phyloP scores from a whole-genome alignment of 2,329 filamentous ascomycete species.

The Botryosphaeria dothidea region DNA sequence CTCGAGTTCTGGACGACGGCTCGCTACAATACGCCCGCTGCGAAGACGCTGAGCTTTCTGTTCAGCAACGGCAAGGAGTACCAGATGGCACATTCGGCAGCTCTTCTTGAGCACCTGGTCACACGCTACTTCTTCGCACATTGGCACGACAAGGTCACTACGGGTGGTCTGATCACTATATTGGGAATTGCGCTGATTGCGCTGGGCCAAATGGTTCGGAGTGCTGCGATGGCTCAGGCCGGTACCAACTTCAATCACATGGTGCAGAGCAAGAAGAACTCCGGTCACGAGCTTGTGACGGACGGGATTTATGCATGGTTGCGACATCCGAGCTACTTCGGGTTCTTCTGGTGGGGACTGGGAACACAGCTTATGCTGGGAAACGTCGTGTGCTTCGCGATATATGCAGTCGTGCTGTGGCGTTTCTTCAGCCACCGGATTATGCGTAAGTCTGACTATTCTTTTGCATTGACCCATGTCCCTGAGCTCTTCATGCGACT shows the following conservation, averaged over 20 bases:
- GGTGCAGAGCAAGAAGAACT: slow-evolving; percentile 68
- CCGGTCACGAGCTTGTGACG: slow-evolving; percentile 79
- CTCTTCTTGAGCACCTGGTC: slow-evolving; percentile 70
- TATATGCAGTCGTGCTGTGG: slow-evolving; percentile 77
- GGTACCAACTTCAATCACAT: slow-evolving; percentile 88
- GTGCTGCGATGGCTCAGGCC: slow-evolving; percentile 84
- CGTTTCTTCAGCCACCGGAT: slow-evolving; percentile 79
- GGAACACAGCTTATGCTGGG: slow-evolving; percentile 90
- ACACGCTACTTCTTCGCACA: slow-evolving; percentile 58
- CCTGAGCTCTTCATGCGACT: no score
- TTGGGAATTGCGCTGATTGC: slow-evolving; percentile 66
- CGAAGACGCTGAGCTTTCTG: slow-evolving; percentile 75
- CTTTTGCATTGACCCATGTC: no score
- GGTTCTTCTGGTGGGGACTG: slow-evolving; percentile 98
- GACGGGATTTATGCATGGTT: slow-evolving; percentile 74
- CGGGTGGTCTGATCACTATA: slow-evolving; percentile 32
- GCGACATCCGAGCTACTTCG: slow-evolving; percentile 92
- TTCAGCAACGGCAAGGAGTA: slow-evolving; percentile 85
- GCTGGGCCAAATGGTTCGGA: slow-evolving; percentile 73
- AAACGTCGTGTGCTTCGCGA: slow-evolving; percentile 75
- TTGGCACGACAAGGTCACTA: slow-evolving; percentile 45
- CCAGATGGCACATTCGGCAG: slow-evolving; percentile 76
- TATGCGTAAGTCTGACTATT: slow-evolving; percentile 48
- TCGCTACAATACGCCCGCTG: slow-evolving; percentile 73
- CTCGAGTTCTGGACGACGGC: slow-evolving; percentile 94